Conservation (phyloP, 2,329 filamentous ascomycete genomes). For the Raffaelea albimanens region DNA sequence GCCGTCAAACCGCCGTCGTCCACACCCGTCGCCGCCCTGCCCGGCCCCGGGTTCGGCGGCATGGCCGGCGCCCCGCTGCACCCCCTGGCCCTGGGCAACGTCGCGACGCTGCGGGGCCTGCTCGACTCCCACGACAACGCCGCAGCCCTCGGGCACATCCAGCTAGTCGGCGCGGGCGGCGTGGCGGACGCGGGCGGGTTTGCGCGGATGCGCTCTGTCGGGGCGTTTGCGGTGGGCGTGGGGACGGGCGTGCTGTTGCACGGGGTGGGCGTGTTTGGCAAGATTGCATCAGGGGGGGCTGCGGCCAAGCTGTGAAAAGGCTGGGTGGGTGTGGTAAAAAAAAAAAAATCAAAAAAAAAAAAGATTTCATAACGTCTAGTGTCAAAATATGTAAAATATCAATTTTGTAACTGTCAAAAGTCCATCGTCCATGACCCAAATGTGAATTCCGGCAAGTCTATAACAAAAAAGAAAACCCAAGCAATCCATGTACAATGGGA, state of each 20-base stretch:
- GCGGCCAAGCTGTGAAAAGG: background rate
- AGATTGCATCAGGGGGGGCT: slow-evolving; percentile 29
- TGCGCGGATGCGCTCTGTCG: slow-evolving; percentile 55
- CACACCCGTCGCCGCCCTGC: slow-evolving; percentile 36
- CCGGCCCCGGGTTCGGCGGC: slow-evolving; percentile 53
- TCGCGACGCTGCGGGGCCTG: slow-evolving; percentile 53
- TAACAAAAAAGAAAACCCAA: background rate
- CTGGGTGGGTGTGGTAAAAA: too few species aligned
- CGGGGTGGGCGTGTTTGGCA: slow-evolving; percentile 52
- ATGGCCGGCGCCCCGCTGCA: slow-evolving; percentile 65
- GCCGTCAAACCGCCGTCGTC: slow-evolving; percentile 1
- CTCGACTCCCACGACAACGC: slow-evolving; percentile 40
- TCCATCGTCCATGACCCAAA: too few species aligned
- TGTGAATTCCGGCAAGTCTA: background rate
- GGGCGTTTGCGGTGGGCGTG: slow-evolving; percentile 57
- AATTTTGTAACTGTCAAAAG: too few species aligned
- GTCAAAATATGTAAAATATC: too few species aligned
- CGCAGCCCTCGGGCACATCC: slow-evolving; percentile 38
- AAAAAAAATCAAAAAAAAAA: too few species aligned
- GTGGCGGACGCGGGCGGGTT: slow-evolving; percentile 56
- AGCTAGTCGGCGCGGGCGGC: slow-evolving; percentile 63
- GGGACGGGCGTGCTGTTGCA: slow-evolving; percentile 59
- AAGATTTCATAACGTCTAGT: too few species aligned
- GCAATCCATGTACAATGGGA: background rate
- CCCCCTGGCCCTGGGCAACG: slow-evolving; percentile 66